These are phyloP conservation scores for Ceratorhiza oryzae-sativae DNA, from an alignment of 1,284 basidiomycete species.

Conservation along the genomic window DNA sequence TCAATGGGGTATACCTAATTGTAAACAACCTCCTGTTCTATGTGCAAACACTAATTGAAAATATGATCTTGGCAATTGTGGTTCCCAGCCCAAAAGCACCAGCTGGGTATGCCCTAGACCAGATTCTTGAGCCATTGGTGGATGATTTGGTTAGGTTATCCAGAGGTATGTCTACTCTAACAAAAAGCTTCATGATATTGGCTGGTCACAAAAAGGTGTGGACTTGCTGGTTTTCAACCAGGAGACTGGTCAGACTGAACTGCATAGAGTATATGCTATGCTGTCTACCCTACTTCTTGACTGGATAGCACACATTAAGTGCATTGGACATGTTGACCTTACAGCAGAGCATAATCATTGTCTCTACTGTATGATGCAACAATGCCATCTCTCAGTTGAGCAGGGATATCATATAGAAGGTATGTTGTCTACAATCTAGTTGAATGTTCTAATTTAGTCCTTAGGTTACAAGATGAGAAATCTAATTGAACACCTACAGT, in stretches of 20 bases:
- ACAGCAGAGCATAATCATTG: slow-evolving; percentile 1
- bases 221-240: neutral
- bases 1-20: neutral
- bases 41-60: neutral
- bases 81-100: neutral
- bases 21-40: slow-evolving; percentile 18
- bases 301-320: neutral
- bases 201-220: neutral
- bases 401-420: neutral
- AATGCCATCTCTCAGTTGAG: neutral
- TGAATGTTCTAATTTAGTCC: neutral
- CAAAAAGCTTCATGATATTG: neutral
- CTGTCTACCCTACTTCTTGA: neutral
- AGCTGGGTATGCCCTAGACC: neutral
- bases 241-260: neutral
- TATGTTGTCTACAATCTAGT: neutral
- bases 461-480: neutral
- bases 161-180: neutral
- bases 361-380: slow-evolving; percentile 7
- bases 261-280: neutral
- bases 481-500: neutral
- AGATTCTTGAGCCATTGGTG: slow-evolving; percentile 1
- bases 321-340: neutral
- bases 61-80: neutral
- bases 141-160: neutral